Conservation (phyloP, 2,329 filamentous ascomycete species). For the Dothistroma pini region DNA sequence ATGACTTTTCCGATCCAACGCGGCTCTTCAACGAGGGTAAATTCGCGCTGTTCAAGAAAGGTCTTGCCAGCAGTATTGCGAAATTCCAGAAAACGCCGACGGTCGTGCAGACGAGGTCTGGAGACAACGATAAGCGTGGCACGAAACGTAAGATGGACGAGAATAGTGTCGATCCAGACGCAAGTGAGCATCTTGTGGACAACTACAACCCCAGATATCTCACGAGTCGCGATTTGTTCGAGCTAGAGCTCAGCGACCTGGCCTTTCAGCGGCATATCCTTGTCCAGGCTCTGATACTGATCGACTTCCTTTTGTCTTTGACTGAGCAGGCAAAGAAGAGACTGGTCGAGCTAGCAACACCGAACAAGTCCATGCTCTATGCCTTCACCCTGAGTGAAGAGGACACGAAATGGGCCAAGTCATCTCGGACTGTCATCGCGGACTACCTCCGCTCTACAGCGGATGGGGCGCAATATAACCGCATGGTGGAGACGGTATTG, state of each 20-base stretch:
- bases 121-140: slow-evolving; percentile 59
- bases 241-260: slow-evolving; percentile 91
- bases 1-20: slow-evolving; percentile 86
- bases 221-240: slow-evolving; percentile 94
- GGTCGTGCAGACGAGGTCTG: slow-evolving; percentile 66
- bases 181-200: slow-evolving; percentile 56
- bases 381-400: slow-evolving; percentile 72
- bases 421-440: slow-evolving; percentile 74
- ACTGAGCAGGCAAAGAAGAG: slow-evolving; percentile 79
- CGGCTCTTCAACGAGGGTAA: slow-evolving; percentile 68
- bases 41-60: slow-evolving; percentile 62
- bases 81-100: slow-evolving; percentile 70
- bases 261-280: slow-evolving; percentile 92
- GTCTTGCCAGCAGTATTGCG: slow-evolving; percentile 60
- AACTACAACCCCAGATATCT: slow-evolving; percentile 97
- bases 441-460: slow-evolving; percentile 61
- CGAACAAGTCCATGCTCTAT: slow-evolving; percentile 85
- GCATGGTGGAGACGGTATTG: slow-evolving; percentile 95
- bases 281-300: slow-evolving; percentile 88
- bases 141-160: slow-evolving; percentile 62
- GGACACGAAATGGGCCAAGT: slow-evolving; percentile 78
- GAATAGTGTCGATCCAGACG: slow-evolving; percentile 6
- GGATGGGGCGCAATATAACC: slow-evolving; percentile 89
- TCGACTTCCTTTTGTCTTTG: slow-evolving; percentile 92
- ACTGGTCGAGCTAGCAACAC: slow-evolving; percentile 58